Evolutionary conservation across 2,329 filamentous ascomycete species (phyloP).

Genomic region (Sarocladiaceae sp.): DNA sequence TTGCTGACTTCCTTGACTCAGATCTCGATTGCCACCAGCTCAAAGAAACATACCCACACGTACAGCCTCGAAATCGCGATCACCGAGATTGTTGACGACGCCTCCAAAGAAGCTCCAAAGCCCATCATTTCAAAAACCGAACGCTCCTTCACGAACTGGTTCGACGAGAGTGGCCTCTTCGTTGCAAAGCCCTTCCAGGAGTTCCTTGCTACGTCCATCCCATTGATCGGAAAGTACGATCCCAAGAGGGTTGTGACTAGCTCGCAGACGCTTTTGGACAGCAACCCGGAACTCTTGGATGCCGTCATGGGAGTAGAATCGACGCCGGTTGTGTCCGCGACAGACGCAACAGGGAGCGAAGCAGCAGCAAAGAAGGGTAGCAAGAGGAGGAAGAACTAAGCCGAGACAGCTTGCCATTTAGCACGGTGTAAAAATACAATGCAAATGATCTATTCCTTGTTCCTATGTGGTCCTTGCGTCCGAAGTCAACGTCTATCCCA

Average conservation of each 20-base stretch:
- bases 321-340: slow-evolving; percentile 23
- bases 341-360: slow-evolving; percentile 21
- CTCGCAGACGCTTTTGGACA: slow-evolving; percentile 31
- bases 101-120: slow-evolving; percentile 13
- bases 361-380: slow-evolving; percentile 32
- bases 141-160: slow-evolving; percentile 70
- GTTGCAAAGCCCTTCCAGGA: slow-evolving; percentile 73
- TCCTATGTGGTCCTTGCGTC: no score
- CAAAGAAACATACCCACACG: slow-evolving; percentile 74
- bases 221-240: slow-evolving; percentile 62
- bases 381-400: slow-evolving; percentile 43
- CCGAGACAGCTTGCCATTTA: not conserved
- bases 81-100: slow-evolving; percentile 20
- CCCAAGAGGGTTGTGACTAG: slow-evolving; percentile 47
- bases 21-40: slow-evolving; percentile 69
- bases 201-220: slow-evolving; percentile 66
- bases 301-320: slow-evolving; percentile 35
- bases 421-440: not conserved
- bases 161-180: slow-evolving; percentile 69
- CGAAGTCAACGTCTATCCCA: no score
- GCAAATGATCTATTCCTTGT: no score
- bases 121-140: slow-evolving; percentile 40
- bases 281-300: slow-evolving; percentile 44
- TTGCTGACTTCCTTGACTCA: slow-evolving; percentile 30
- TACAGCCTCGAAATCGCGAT: slow-evolving; percentile 71